These are phyloP conservation scores for Solanum neorickii DNA, from an alignment of 257 asterid genomes.

Conservation along the genomic window DNA sequence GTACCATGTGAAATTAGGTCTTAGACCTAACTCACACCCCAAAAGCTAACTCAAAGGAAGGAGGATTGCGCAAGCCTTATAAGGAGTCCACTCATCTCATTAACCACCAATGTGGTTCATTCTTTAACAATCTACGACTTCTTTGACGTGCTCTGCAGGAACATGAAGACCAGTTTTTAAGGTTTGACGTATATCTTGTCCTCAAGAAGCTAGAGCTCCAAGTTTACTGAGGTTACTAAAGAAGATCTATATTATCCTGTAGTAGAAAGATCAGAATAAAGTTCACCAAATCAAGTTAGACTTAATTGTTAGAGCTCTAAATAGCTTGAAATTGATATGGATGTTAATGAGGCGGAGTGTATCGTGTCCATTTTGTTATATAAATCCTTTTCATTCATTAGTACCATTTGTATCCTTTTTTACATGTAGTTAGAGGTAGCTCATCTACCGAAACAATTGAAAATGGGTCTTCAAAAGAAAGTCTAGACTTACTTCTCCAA, in stretches of 20 bases:
- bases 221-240: conserved; percentile 79
- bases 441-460: not conserved
- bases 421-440: not conserved
- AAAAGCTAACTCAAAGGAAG: too few species aligned
- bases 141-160: conserved; percentile 69
- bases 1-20: too few species aligned
- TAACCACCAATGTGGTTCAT: too few species aligned
- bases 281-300: conserved; percentile 89
- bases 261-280: conserved; percentile 69
- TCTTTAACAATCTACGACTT: conserved; percentile 48
- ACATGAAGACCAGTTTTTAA: conserved; percentile 91
- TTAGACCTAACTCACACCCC: too few species aligned
- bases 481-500: conserved; percentile 67
- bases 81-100: too few species aligned
- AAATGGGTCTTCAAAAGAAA: not conserved
- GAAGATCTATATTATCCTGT: conserved; percentile 75
- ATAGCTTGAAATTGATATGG: conserved; percentile 90
- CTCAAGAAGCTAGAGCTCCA: conserved; percentile 94
- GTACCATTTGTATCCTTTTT: not conserved
- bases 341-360: conserved; percentile 94
- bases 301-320: conserved; percentile 70
- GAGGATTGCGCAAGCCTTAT: too few species aligned
- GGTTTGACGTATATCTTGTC: conserved; percentile 89
- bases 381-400: conserved; percentile 50
- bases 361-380: conserved; percentile 74